Base-by-base conservation (phyloP, 2,329 filamentous ascomycete species). In the Talaromyces sp. region DNA sequence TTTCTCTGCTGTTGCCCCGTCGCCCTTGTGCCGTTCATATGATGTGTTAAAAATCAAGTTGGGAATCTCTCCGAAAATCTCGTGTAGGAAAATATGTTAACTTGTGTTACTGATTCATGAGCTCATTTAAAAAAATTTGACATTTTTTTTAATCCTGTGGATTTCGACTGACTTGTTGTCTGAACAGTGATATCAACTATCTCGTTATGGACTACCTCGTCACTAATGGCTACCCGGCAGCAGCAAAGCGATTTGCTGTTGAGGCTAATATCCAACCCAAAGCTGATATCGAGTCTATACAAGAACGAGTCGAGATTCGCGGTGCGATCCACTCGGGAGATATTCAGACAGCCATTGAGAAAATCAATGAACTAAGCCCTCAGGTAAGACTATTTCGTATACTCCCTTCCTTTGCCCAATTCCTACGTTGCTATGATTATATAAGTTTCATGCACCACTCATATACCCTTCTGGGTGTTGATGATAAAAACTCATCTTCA, bases 381-480 rank as follows among this genome's bases (percentile, higher is more conserved):
- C 88, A 95, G 86, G 95, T 99, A 88, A 80, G 91, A 61, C 24
- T 13, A 19, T 10, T 14, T 16, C 48, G 10, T 14, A 3, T n/a
- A 27, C 22, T 37, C 67, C 64, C 48, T 66, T 58, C 56, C 48
- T 62, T 37, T 65, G 57, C 43, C 60, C 31, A 22, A 31, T 31
- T 11, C 13, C 60, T 54, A 33, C 70, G 66, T 82, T 86, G 84
- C 86, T 80, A 93, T 95, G 95, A 99, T 99, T 97, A 97, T 84
- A 91, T 84, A 85, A 85, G 90, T 84, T 93, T 96, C 94, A 99
- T 99, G 95, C 95, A 99, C 95, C 95, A 99, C 95, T 93, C 95
- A 92, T 95, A 98, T 87, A 84, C 84, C 85, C 87, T 88, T 86
- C 83, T 84, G 87, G 88, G 88, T 87, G 81, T 87, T 95, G 95